These are phyloP conservation scores for Ormosia semicastrata DNA, from an alignment of 306 rosid species.

Conservation along the genomic window DNA sequence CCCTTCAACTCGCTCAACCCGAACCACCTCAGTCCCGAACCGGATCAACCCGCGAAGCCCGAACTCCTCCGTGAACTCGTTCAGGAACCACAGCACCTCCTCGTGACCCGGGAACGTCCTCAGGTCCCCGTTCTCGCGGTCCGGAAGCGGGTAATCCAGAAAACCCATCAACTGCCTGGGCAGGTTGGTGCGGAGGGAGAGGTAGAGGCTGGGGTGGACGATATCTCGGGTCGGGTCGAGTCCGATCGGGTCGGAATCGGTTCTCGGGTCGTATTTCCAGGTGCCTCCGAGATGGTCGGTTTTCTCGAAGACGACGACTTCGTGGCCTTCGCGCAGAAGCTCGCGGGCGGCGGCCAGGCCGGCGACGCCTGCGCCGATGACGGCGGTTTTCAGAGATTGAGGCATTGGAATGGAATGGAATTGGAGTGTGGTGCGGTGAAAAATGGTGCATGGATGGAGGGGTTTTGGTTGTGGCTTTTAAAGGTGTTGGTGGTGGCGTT, in stretches of 20 bases:
- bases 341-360: constrained; percentile 26
- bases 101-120: constrained; percentile 31
- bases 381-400: neutral
- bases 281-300: constrained; percentile 9
- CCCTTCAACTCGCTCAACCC: neutral
- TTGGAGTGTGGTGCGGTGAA: too few species aligned
- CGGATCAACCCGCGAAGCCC: neutral
- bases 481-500: too few species aligned
- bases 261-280: constrained; percentile 8
- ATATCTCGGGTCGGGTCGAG: constrained; percentile 8
- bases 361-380: constrained; percentile 27
- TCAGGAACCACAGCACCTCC: constrained; percentile 28
- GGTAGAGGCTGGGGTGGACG: constrained; percentile 21
- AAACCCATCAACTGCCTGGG: constrained; percentile 32
- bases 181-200: constrained; percentile 13
- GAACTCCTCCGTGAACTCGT: constrained; percentile 6
- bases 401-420: neutral
- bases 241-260: constrained; percentile 18
- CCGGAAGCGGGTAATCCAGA: constrained; percentile 19
- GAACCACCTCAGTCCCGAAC: constrained; percentile 21
- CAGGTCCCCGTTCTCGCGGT: neutral
- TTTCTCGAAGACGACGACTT: constrained; percentile 27
- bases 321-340: constrained; percentile 23
- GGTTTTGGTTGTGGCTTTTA: neutral
- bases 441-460: neutral